Base-by-base conservation (phyloP, 1,284 basidiomycete genomes). In the Ganoderma boninense region DNA sequence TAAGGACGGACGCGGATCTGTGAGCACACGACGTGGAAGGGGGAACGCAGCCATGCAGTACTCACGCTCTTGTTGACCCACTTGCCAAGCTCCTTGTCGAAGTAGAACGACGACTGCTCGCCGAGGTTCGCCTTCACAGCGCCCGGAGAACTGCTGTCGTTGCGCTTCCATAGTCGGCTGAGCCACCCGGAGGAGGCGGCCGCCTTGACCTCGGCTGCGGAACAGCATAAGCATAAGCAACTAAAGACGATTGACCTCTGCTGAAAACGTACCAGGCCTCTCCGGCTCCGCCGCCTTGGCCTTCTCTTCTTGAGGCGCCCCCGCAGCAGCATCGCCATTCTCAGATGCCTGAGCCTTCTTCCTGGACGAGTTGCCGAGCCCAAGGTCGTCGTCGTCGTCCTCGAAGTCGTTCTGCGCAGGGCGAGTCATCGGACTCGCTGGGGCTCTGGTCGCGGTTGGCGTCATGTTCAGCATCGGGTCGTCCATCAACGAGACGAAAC, bases 61-160 rank as follows among this genome's bases (percentile, higher is more conserved):
- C 87, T 80, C 75, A 95, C 95, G 82, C 94, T 97, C 83, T 95
- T 97, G 82, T 98, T 97, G 26, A 99, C 92, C 98, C 98, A 99
- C 72, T 93, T 90, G 82, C 98, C 98, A 72, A 94, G 88, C 29
- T 98, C 96, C 77, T 94, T 92, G 81, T 99, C 98, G 80, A 95
- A 99, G 76, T 96, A 95, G 84, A 99, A 97, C 60, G 91, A 87
- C 42, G 88, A 95, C 79, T 97, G 92, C 77, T 99, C 95, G 23
- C 98, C 98, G 29, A 99, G 87, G 76, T 95, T 99, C 20, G 97
- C 98, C 79, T 91, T 93, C 68, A 97, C 84, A 8, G 96, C 95
- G 20, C 86, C 93, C 16, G 90, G 85, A 5, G 70, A 65, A 14
- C 84, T 76, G 11, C 84, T 76, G 10, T 87, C 85, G 29, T 87